These are phyloP conservation scores for Suillus ampliporus DNA, from an alignment of 768 basidiomycete species.

Conservation along the genomic window DNA sequence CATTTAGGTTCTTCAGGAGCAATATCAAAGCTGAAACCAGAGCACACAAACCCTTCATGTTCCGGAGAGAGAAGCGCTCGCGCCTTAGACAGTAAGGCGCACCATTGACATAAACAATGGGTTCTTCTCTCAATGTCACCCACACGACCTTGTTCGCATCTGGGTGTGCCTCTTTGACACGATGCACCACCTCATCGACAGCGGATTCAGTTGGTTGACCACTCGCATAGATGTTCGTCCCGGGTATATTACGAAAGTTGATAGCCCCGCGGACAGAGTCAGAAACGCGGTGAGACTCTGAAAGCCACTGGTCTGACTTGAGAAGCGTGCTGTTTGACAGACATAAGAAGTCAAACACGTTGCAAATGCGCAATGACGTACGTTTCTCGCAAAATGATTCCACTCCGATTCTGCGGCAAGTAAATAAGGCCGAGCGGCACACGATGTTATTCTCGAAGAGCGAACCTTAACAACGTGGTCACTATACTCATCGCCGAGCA, in stretches of 20 bases:
- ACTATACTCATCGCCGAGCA: conserved; percentile 95
- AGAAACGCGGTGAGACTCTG: conserved; percentile 68
- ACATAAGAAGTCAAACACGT: conserved; percentile 3
- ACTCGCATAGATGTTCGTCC: conserved; percentile 85
- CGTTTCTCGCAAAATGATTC: conserved; percentile 93
- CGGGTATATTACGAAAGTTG: conserved; percentile 88
- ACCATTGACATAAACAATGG: conserved; percentile 91
- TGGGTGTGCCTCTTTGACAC: conserved; percentile 67
- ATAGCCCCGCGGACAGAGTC: conserved; percentile 88
- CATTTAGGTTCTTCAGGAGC: conserved; percentile 1
- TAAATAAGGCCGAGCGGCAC: not conserved
- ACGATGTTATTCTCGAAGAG: not conserved
- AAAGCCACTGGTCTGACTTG: conserved; percentile 93
- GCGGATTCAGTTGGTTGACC: conserved; percentile 91
- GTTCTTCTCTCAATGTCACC: conserved; percentile 94
- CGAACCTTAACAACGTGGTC: conserved; percentile 89
- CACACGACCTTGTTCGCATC: conserved; percentile 72
- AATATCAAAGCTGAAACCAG: conserved; percentile 1
- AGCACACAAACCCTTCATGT: conserved; percentile 81
- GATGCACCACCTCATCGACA: conserved; percentile 75
- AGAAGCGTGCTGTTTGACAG: conserved; percentile 66
- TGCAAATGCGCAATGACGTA: conserved; percentile 40
- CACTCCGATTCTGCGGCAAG: conserved; percentile 78
- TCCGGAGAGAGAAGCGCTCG: conserved; percentile 85
- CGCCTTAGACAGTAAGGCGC: conserved; percentile 88